phyloP scores from a whole-genome alignment of 257 asterid genomes.

The Solanum ossicruentum region DNA sequence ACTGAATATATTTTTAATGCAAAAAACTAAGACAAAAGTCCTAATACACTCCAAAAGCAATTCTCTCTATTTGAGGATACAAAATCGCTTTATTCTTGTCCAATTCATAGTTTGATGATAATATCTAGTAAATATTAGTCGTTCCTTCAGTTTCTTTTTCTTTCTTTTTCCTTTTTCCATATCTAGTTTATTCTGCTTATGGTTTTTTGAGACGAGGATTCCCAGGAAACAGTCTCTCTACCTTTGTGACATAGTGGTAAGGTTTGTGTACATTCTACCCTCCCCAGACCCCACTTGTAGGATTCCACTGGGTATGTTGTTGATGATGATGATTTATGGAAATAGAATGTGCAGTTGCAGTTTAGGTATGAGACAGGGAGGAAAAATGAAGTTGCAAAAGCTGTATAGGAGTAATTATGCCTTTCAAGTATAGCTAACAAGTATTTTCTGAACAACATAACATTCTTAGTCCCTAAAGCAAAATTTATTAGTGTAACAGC shows the following conservation, averaged over 20 bases:
- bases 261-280: too few relatives aligned
- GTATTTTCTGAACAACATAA: neutral
- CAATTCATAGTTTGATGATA: too few relatives aligned
- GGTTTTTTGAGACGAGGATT: too few relatives aligned
- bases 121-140: too few relatives aligned
- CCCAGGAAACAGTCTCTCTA: too few relatives aligned
- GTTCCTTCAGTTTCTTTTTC: too few relatives aligned
- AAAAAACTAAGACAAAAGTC: neutral
- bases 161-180: too few relatives aligned
- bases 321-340: neutral
- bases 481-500: neutral
- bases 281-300: too few relatives aligned
- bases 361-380: neutral
- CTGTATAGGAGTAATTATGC: neutral
- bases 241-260: too few relatives aligned
- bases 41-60: neutral
- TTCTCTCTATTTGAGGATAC: neutral
- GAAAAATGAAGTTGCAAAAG: neutral
- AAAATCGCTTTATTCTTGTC: neutral
- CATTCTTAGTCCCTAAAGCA: neutral
- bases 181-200: too few relatives aligned
- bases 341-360: neutral
- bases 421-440: neutral
- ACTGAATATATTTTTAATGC: neutral
- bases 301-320: too few relatives aligned